Evolutionary conservation across 805 yeast species (phyloP).

Genomic region (Kodamaea jinghongensis): DNA sequence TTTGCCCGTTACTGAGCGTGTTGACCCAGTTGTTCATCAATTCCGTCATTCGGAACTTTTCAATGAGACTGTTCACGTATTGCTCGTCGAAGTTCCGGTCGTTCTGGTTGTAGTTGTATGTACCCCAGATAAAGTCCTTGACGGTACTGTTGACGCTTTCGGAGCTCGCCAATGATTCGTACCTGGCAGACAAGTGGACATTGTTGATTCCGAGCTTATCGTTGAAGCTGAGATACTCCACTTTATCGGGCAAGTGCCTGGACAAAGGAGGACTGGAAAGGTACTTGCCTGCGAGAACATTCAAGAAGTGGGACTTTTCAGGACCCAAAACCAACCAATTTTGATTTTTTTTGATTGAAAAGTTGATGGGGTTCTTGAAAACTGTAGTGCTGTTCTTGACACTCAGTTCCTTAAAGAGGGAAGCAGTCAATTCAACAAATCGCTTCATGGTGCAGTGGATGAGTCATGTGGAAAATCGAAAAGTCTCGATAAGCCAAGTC

Average conservation of each 20-base stretch:
- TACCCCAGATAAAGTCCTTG: slow-evolving; percentile 52
- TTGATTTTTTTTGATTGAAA: slow-evolving; percentile 22
- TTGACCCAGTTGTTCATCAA: slow-evolving; percentile 75
- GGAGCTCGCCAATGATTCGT: slow-evolving; percentile 59
- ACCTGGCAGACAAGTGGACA: slow-evolving; percentile 84
- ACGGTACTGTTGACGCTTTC: slow-evolving; percentile 13
- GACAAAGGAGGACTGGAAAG: slow-evolving; percentile 51
- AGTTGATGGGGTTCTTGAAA: slow-evolving; percentile 27
- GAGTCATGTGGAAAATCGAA: slow-evolving; percentile 2
- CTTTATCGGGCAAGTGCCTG: slow-evolving; percentile 51
- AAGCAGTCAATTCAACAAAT: slow-evolving; percentile 22
- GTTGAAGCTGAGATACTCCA: slow-evolving; percentile 34
- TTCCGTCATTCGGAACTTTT: slow-evolving; percentile 51
- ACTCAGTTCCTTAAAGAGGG: slow-evolving; percentile 18
- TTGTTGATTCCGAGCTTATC: slow-evolving; percentile 36
- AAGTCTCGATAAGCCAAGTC: no score
- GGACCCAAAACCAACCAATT: slow-evolving; percentile 40
- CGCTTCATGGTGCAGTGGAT: slow-evolving; percentile 9
- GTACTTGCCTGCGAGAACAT: slow-evolving; percentile 54
- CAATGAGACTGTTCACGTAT: slow-evolving; percentile 43
- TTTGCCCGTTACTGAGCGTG: slow-evolving; percentile 90
- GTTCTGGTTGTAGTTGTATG: slow-evolving; percentile 48
- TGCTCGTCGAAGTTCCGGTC: slow-evolving; percentile 17
- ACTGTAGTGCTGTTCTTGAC: slow-evolving; percentile 10
- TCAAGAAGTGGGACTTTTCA: slow-evolving; percentile 52